Evolutionary conservation across 169 alveolate species (phyloP), one percentile per base, ranked within the genome.

Genomic region (Eimeria acervulina): DNA sequence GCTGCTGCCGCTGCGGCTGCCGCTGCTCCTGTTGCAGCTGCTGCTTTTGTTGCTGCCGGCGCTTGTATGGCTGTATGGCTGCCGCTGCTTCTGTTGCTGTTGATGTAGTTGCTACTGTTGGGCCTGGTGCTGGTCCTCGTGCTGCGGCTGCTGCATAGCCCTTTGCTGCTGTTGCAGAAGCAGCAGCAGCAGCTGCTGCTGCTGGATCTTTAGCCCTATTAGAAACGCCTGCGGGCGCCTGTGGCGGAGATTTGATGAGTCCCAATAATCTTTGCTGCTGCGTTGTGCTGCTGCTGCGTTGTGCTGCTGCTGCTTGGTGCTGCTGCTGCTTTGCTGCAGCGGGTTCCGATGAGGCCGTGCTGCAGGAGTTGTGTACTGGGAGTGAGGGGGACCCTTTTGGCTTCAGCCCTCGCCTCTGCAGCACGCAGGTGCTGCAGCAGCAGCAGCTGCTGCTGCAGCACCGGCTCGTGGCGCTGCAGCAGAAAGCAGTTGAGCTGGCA

Each of bases 351-450:
- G 90, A 80, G 13, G 90, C 42, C 51, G 90, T 80, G 90, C 90
- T 80, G 90, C 90, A 80, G 90, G 90, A 80, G 42, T 26, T 80
- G 12, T 38, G 90, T 33, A 33, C 90, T 19, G 90, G 70, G 1
- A 70, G 72, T 17, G 90, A 38, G 23, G 90, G 70, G 0, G 90
- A 80, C 70, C 63, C 40, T 8, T 80, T 80, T 40, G 90, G 70
- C n/a, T 80, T 80, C 26, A 80, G n/a, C 23, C 70, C 90, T 33
- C 63, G 90, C 31, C 68, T 80, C 13, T 80, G 90, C 68, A 80
- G 90, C 70, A 52, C 83, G 89, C 89, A 63, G 55, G 59, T 76
- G 85, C 89, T 90, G 95, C 95, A 90, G 95, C 78, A 90, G 76
- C 95, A 90, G 89, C 95, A 90, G 88, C 47, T 36, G 33, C 72